phyloP scores from a whole-genome alignment of 441 rosid species.

The Biscutella laevigata region DNA sequence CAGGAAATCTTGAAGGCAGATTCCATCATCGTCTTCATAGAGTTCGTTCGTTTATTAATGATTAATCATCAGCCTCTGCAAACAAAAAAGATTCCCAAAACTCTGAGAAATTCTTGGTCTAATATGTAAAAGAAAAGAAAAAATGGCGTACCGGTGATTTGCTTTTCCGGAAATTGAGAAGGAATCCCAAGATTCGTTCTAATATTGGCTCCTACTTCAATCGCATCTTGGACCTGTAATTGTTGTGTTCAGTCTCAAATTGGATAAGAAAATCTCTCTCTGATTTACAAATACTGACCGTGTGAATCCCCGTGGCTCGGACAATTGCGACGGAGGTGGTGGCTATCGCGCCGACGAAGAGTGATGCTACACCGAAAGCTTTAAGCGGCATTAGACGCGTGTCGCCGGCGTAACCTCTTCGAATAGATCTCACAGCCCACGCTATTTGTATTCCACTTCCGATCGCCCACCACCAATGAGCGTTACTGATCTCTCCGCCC shows the following conservation, averaged over 20 bases:
- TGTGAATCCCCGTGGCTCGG: slow-evolving; percentile 53
- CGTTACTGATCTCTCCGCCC: too few relatives aligned
- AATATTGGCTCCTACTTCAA: slow-evolving; percentile 43
- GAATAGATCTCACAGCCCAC: slow-evolving; percentile 40
- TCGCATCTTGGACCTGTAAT: slow-evolving; percentile 70
- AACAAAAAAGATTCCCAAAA: neutral
- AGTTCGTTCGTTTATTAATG: neutral
- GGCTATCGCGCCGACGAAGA: slow-evolving; percentile 61
- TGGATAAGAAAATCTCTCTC: too few relatives aligned
- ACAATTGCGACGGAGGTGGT: slow-evolving; percentile 46
- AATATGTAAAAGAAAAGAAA: neutral
- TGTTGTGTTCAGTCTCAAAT: too few relatives aligned
- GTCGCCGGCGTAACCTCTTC: slow-evolving; percentile 50
- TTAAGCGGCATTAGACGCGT: slow-evolving; percentile 49
- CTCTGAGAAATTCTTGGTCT: neutral
- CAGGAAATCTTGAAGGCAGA: too few relatives aligned
- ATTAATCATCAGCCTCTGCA: slow-evolving; percentile 18
- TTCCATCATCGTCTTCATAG: too few relatives aligned
- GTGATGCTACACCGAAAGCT: slow-evolving; percentile 63
- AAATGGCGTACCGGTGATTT: slow-evolving; percentile 13
- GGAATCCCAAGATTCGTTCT: slow-evolving; percentile 44
- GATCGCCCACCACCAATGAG: slow-evolving; percentile 46
- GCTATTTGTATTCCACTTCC: slow-evolving; percentile 46
- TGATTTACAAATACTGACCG: too few relatives aligned
- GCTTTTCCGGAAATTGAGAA: slow-evolving; percentile 28